These are phyloP conservation scores for Ormosia emarginata DNA, from an alignment of 306 rosid genomes.

Conservation along the genomic window DNA sequence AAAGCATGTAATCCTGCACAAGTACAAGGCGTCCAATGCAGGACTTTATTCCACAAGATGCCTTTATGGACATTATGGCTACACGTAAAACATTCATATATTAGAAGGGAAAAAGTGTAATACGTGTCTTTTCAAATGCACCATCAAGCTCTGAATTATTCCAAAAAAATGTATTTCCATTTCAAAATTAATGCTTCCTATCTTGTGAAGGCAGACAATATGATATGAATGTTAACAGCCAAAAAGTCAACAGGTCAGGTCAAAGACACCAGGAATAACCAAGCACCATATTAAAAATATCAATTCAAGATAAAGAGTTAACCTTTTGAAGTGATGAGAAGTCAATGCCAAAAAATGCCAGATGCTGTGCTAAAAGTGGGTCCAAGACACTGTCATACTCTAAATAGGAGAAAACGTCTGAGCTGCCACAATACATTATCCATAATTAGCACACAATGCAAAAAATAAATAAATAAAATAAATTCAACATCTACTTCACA, in stretches of 20 bases:
- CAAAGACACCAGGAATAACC: no score
- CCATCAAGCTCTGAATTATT: neutral
- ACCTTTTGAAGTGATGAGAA: constrained; percentile 94
- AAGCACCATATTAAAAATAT: neutral
- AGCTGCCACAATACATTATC: constrained; percentile 74
- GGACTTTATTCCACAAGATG: neutral
- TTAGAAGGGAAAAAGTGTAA: neutral
- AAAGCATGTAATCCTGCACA: neutral
- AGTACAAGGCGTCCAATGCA: neutral
- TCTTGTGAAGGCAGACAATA: neutral
- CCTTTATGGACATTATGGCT: neutral
- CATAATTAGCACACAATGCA: constrained; percentile 42
- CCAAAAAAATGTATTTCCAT: neutral
- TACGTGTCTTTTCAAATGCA: neutral
- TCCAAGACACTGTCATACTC: constrained; percentile 72
- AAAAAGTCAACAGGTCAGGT: neutral
- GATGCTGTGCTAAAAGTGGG: constrained; percentile 85
- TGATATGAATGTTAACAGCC: neutral
- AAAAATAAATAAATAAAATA: neutral
- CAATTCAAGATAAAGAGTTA: constrained; percentile 20
- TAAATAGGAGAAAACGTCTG: constrained; percentile 96
- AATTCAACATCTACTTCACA: neutral
- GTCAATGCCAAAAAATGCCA: constrained; percentile 88
- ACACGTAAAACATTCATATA: neutral
- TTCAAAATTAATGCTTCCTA: neutral